These are phyloP conservation scores for Spiraea crenata DNA, from an alignment of 331 rosid genomes.

Conservation along the genomic window DNA sequence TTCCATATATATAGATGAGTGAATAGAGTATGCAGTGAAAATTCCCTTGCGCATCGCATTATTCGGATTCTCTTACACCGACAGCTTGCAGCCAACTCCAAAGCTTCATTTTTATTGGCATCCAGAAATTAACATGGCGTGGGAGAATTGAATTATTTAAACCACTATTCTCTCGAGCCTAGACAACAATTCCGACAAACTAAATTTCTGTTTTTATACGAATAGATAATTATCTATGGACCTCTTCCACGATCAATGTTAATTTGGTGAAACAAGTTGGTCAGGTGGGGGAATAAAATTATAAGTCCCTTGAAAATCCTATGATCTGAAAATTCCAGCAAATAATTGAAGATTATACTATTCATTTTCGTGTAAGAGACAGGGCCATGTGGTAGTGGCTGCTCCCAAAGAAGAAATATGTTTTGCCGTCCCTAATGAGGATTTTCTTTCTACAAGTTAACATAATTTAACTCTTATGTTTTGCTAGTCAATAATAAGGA, in stretches of 20 bases:
- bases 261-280: neutral
- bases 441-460: neutral
- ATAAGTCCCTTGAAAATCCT: too few species aligned
- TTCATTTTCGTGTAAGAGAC: constrained; percentile 1
- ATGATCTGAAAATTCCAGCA: too few species aligned
- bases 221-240: constrained; percentile 1
- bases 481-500: too few species aligned
- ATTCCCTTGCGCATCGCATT: constrained; percentile 8
- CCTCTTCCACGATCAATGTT: neutral
- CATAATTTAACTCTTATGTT: neutral
- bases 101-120: neutral
- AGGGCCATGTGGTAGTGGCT: constrained; percentile 15
- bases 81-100: constrained; percentile 27
- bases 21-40: neutral
- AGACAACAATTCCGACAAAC: constrained; percentile 12
- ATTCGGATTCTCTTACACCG: constrained; percentile 14
- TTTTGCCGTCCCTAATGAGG: neutral
- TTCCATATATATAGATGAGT: too few species aligned
- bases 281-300: neutral
- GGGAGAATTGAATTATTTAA: neutral
- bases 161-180: constrained; percentile 7
- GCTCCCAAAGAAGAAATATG: constrained; percentile 16
- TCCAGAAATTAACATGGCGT: constrained; percentile 4
- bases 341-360: neutral
- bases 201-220: neutral